phyloP scores from a whole-genome alignment of 1,284 basidiomycete species.

The Macrocybe sp. region DNA sequence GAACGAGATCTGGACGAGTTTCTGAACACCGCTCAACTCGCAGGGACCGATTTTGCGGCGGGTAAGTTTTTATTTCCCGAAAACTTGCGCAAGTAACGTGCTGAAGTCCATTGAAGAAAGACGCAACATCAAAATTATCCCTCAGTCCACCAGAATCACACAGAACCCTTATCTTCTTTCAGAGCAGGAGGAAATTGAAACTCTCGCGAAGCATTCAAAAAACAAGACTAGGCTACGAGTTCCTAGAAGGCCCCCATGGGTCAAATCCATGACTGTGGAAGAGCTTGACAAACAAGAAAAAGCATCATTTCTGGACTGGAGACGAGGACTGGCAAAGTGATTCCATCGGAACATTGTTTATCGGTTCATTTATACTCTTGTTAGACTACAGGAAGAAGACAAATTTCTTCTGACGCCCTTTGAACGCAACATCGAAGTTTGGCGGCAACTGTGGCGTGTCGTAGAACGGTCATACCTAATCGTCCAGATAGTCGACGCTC shows the following conservation, averaged over 20 bases:
- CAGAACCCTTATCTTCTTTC: conserved; percentile 89
- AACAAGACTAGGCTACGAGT: conserved; percentile 75
- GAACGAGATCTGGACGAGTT: conserved; percentile 97
- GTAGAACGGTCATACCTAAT: conserved; percentile 90
- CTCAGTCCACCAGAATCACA: conserved; percentile 49
- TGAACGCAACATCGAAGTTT: conserved; percentile 94
- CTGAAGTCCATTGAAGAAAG: conserved; percentile 52
- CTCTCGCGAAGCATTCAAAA: conserved; percentile 67
- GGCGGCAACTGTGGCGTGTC: conserved; percentile 95
- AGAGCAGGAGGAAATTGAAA: conserved; percentile 78
- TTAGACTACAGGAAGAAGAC: conserved; percentile 74
- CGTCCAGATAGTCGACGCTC: conserved; percentile 94
- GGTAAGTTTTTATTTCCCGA: conserved; percentile 42
- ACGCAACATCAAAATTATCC: conserved; percentile 89
- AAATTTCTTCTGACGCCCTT: conserved; percentile 89
- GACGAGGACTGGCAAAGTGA: conserved; percentile 85
- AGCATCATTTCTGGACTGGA: conserved; percentile 87
- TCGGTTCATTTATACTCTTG: neutral
- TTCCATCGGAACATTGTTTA: conserved; percentile 10
- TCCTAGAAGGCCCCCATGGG: conserved; percentile 86
- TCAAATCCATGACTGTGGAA: conserved; percentile 65
- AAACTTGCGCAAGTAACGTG: conserved; percentile 9
- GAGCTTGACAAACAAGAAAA: conserved; percentile 87
- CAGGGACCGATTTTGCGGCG: conserved; percentile 96
- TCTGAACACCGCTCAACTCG: conserved; percentile 90